Percentiles rank a stretch among this genome's conserved stretches.
Evolutionary conservation across 2,329 filamentous ascomycete genomes (phyloP).

Genomic region (Pyricularia grisea): DNA sequence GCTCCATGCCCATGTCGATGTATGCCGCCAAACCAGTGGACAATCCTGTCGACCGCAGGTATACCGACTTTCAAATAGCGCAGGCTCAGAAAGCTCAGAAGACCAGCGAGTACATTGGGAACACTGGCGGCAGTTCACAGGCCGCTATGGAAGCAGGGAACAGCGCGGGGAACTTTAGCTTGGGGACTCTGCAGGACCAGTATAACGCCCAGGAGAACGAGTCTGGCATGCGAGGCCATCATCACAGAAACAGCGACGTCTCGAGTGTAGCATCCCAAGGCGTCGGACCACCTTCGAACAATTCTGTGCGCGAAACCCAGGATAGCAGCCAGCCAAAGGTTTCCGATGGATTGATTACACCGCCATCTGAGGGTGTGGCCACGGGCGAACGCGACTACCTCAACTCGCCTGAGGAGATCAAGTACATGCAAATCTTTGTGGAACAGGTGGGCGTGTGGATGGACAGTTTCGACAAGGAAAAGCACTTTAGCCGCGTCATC

Average conservation of each 20-base stretch:
- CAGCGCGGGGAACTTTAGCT: neutral
- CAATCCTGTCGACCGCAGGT: conserved; percentile 4
- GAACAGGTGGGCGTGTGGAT: conserved; percentile 90
- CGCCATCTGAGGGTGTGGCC: conserved; percentile 27
- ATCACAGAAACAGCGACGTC: conserved; percentile 24
- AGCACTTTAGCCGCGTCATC: conserved; percentile 79
- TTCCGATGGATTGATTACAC: conserved; percentile 25
- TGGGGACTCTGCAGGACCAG: conserved; percentile 10
- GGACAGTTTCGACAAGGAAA: conserved; percentile 78
- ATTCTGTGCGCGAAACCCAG: conserved; percentile 9
- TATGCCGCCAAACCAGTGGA: neutral
- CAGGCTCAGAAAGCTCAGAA: conserved; percentile 15
- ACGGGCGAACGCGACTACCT: conserved; percentile 50
- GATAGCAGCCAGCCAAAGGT: conserved; percentile 5
- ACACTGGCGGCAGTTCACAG: neutral
- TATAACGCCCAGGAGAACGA: conserved; percentile 17
- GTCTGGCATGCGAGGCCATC: conserved; percentile 12
- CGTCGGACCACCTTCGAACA: conserved; percentile 20
- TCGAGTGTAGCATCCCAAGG: conserved; percentile 29
- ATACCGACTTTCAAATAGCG: conserved; percentile 9
- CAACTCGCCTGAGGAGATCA: conserved; percentile 64
- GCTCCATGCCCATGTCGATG: neutral
- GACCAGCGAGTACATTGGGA: conserved; percentile 14
- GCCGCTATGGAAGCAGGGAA: neutral
- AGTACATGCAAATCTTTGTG: conserved; percentile 89